Percentiles rank a stretch among this genome's conserved stretches.
phyloP scores from a whole-genome alignment of 2,329 filamentous ascomycete species.

The Teratosphaeria destructans region DNA sequence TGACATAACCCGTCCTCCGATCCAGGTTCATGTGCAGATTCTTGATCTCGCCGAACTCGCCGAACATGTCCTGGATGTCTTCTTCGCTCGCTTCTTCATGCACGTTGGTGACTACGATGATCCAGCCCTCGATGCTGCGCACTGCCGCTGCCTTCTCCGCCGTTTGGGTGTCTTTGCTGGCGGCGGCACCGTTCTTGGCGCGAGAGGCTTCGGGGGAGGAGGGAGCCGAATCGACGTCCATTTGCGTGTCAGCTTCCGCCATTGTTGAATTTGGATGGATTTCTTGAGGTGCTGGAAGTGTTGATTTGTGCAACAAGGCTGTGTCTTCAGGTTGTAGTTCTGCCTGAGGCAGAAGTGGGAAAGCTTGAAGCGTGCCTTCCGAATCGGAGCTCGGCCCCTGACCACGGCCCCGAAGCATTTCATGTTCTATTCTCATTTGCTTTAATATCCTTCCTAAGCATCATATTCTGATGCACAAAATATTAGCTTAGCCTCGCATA shows the following conservation, averaged over 20 bases:
- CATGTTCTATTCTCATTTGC: neutral
- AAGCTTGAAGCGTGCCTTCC: neutral
- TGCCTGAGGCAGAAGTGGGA: neutral
- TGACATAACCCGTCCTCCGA: conserved; percentile 73
- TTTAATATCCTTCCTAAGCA: neutral
- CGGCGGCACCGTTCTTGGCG: conserved; percentile 7
- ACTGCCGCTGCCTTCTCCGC: conserved; percentile 66
- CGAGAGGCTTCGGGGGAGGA: conserved; percentile 21
- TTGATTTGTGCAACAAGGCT: neutral
- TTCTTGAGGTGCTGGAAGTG: neutral
- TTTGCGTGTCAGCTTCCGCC: conserved; percentile 31
- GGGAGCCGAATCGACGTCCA: conserved; percentile 47
- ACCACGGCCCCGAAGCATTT: neutral
- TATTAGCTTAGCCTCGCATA: too few relatives aligned
- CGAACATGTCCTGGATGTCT: conserved; percentile 69
- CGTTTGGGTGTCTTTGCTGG: conserved; percentile 55
- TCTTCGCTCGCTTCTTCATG: conserved; percentile 83
- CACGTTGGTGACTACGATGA: conserved; percentile 75
- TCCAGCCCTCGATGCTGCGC: conserved; percentile 83
- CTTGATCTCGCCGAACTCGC: conserved; percentile 77
- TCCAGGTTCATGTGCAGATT: conserved; percentile 78
- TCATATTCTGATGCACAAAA: too few relatives aligned
- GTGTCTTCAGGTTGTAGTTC: neutral
- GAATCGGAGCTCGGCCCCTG: neutral
- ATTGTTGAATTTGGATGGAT: conserved; percentile 11